Percentiles rank a stretch among this genome's conserved stretches.
Evolutionary conservation across 192 early-diverging fungal species (phyloP).

Genomic region (Podila minutissima): DNA sequence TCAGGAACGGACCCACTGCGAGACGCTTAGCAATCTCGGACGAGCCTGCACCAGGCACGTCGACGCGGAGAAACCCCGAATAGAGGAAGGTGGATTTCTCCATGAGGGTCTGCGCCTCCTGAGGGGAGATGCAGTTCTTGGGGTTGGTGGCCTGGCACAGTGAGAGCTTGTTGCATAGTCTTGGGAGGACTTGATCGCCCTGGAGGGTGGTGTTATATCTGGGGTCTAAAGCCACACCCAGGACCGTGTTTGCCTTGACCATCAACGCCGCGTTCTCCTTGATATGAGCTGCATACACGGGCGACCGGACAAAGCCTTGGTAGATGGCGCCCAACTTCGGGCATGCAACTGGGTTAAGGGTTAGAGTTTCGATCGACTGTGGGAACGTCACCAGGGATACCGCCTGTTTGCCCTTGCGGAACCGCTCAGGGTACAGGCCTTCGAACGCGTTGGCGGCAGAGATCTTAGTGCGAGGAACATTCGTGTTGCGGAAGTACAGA

Average conservation of each 20-base stretch:
- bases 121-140: background rate
- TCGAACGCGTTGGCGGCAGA: conserved; percentile 59
- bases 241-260: conserved; percentile 37
- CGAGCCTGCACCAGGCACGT: background rate
- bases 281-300: conserved; percentile 45
- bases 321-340: conserved; percentile 22
- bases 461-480: conserved; percentile 67
- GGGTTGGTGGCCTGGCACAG: background rate
- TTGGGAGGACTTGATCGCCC: conserved; percentile 5
- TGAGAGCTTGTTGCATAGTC: conserved; percentile 9
- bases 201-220: conserved; percentile 4
- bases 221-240: conserved; percentile 17
- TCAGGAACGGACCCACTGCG: conserved; percentile 54
- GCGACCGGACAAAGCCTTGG: background rate
- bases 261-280: conserved; percentile 50
- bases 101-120: conserved; percentile 1
- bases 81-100: background rate
- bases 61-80: conserved; percentile 4
- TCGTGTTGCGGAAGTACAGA: conserved; percentile 68
- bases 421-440: conserved; percentile 54
- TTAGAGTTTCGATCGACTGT: conserved; percentile 55
- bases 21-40: conserved; percentile 46
- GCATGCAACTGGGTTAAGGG: conserved; percentile 46
- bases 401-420: conserved; percentile 10
- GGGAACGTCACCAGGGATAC: conserved; percentile 59